Evolutionary conservation across 1,139 yeast species (phyloP).

Genomic region (Hyphopichia wangnamkhiaoensis): DNA sequence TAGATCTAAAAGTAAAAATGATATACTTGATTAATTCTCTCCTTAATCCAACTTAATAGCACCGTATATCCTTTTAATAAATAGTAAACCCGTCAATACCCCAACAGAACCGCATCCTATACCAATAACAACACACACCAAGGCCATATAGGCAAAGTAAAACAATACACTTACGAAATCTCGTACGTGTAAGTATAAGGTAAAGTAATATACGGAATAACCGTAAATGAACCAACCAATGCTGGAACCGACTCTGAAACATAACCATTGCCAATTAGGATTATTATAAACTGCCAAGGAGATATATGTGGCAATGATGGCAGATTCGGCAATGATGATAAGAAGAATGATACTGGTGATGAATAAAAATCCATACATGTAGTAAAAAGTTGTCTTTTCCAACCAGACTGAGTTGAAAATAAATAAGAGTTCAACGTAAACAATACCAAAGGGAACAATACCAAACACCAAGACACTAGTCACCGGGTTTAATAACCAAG

Average conservation of each 20-base stretch:
- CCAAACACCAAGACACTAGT: constrained; percentile 51
- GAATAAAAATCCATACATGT: constrained; percentile 76
- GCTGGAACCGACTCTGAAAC: constrained; percentile 72
- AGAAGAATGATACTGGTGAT: constrained; percentile 60
- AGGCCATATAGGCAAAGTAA: constrained; percentile 70
- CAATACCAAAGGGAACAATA: constrained; percentile 74
- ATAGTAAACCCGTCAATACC: constrained; percentile 60
- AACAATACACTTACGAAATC: constrained; percentile 72
- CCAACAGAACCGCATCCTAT: constrained; percentile 79
- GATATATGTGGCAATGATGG: constrained; percentile 70
- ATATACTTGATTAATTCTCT: too few species aligned
- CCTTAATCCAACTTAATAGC: constrained; percentile 57
- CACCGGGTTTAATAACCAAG: constrained; percentile 25
- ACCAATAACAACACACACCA: constrained; percentile 64
- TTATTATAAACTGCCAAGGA: constrained; percentile 60
- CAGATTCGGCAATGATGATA: constrained; percentile 68
- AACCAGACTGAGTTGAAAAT: constrained; percentile 79
- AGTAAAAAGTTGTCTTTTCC: constrained; percentile 76
- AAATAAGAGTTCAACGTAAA: constrained; percentile 74
- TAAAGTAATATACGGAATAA: constrained; percentile 69
- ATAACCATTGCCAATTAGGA: constrained; percentile 83
- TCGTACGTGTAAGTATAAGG: constrained; percentile 53
- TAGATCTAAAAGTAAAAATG: too few species aligned
- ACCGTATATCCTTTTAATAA: constrained; percentile 59
- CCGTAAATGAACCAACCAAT: constrained; percentile 68